Percentiles rank a stretch among this genome's conserved stretches.
Evolutionary conservation across 805 yeast species (phyloP).

Genomic region (Saccharomycopsis schoenii): DNA sequence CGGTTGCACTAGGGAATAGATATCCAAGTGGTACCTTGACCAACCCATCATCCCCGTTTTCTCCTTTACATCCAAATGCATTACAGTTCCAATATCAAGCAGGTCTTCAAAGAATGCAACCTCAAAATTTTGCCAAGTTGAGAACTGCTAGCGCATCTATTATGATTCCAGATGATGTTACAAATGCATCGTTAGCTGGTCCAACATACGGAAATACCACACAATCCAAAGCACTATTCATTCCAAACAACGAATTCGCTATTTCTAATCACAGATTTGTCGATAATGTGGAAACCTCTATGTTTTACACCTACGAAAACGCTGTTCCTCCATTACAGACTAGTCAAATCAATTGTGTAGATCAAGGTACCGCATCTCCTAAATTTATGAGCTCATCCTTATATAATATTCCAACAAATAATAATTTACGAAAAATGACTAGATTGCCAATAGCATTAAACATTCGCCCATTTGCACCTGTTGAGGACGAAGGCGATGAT

Average conservation of each 20-base stretch:
- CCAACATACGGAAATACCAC: neutral
- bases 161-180: constrained; percentile 7
- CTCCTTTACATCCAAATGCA: constrained; percentile 23
- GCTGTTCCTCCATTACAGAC: constrained; percentile 80
- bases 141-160: constrained; percentile 1
- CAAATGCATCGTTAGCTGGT: neutral
- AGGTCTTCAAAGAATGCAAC: constrained; percentile 6
- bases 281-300: constrained; percentile 24
- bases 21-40: constrained; percentile 12
- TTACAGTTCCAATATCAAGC: constrained; percentile 23
- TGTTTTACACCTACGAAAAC: constrained; percentile 63
- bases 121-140: neutral
- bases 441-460: constrained; percentile 75
- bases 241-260: constrained; percentile 8
- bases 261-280: constrained; percentile 29
- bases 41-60: constrained; percentile 13
- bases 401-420: constrained; percentile 74
- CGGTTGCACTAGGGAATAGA: neutral
- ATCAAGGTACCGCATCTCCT: constrained; percentile 82
- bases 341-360: constrained; percentile 55
- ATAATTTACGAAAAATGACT: constrained; percentile 56
- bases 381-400: constrained; percentile 66
- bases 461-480: constrained; percentile 75
- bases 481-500: constrained; percentile 37
- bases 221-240: neutral